Evolutionary conservation across 192 early-diverging fungal species (phyloP).

Genomic region (Coemansia sp.): DNA sequence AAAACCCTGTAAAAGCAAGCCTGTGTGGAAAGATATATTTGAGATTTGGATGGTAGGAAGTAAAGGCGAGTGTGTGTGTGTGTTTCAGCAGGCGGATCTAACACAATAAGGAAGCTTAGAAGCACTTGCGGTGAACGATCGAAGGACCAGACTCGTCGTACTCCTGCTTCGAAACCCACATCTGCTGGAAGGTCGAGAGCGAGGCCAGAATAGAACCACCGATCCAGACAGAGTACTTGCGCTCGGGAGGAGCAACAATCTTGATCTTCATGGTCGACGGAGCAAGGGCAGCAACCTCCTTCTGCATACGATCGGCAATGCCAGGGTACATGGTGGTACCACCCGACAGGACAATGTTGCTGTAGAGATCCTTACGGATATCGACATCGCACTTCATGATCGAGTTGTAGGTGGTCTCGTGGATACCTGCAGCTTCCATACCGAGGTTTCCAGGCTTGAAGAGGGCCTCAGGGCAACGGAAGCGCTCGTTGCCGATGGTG

Average conservation of each 20-base stretch:
- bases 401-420: constrained; percentile 95
- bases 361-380: constrained; percentile 93
- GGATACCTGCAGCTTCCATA: constrained; percentile 89
- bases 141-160: constrained; percentile 97
- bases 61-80: neutral
- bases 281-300: constrained; percentile 93
- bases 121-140: constrained; percentile 98
- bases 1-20: no score
- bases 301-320: constrained; percentile 96
- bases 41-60: neutral
- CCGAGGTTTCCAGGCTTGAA: constrained; percentile 96
- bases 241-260: constrained; percentile 97
- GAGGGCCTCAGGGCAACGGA: constrained; percentile 95
- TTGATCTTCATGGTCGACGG: constrained; percentile 96
- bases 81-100: neutral
- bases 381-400: constrained; percentile 98
- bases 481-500: constrained; percentile 97
- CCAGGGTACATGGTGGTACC: constrained; percentile 98
- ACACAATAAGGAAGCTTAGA: constrained; percentile 54
- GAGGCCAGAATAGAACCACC: constrained; percentile 97
- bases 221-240: constrained; percentile 99
- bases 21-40: no score
- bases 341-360: constrained; percentile 95
- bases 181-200: constrained; percentile 97
- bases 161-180: constrained; percentile 99